Evolutionary conservation across 2,329 filamentous ascomycete genomes (phyloP).

Genomic region (Hymenoscyphus salicellus): DNA sequence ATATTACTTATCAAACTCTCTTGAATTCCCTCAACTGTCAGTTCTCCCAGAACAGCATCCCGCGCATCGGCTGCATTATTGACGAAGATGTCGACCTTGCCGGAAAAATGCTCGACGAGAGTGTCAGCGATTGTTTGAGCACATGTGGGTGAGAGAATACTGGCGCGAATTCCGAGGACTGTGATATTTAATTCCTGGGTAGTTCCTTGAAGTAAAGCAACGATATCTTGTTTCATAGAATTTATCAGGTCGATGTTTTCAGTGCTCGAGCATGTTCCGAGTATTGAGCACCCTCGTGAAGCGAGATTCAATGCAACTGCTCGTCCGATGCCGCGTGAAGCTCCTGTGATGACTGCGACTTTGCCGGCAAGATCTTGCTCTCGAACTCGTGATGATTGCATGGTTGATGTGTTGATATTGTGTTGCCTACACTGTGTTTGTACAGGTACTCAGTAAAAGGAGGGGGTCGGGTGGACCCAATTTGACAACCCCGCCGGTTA

Average conservation of each 20-base stretch:
- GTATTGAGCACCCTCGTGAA: constrained; percentile 58
- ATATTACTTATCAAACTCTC: constrained; percentile 38
- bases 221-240: neutral
- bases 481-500: too few relatives aligned
- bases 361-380: constrained; percentile 52
- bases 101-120: constrained; percentile 25
- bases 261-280: constrained; percentile 35
- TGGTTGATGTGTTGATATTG: neutral
- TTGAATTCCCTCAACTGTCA: constrained; percentile 32
- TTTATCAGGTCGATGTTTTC: constrained; percentile 27
- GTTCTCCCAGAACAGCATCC: constrained; percentile 33
- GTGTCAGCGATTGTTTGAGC: constrained; percentile 32
- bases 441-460: too few relatives aligned
- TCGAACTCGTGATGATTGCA: constrained; percentile 13
- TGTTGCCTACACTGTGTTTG: neutral
- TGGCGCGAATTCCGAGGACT: neutral
- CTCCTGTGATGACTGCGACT: constrained; percentile 66
- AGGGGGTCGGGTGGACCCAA: too few relatives aligned
- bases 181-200: neutral
- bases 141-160: constrained; percentile 19
- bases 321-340: constrained; percentile 64
- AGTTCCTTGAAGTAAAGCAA: neutral
- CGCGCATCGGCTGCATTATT: constrained; percentile 36
- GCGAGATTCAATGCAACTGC: constrained; percentile 67
- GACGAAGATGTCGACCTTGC: constrained; percentile 37